Conservation (phyloP, 2,329 filamentous ascomycete species). For the Davidsoniella neocaledoniae region DNA sequence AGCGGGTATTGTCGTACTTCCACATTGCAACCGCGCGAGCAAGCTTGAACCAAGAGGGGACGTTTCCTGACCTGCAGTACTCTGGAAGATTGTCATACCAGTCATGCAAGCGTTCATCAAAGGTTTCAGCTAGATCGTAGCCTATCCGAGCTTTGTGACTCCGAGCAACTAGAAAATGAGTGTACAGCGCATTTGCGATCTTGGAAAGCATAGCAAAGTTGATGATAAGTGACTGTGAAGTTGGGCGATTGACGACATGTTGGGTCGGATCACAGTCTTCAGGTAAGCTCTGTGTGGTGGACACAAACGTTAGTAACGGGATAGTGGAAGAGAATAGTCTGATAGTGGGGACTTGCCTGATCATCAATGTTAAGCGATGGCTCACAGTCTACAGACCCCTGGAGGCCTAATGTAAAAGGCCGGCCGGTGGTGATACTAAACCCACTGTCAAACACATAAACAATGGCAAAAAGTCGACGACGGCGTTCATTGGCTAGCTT, state of each 20-base stretch:
- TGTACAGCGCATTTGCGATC: conserved; percentile 25
- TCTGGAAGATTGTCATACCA: conserved; percentile 21
- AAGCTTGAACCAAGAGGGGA: conserved; percentile 21
- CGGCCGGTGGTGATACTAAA: conserved; percentile 31
- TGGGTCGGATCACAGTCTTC: conserved; percentile 13
- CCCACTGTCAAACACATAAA: conserved; percentile 30
- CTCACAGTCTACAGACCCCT: conserved; percentile 25
- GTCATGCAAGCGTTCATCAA: conserved; percentile 21
- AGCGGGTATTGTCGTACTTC: conserved; percentile 26
- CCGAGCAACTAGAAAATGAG: conserved; percentile 23
- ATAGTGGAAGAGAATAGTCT: too few species aligned
- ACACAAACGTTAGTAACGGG: too few species aligned
- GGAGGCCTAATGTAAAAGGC: conserved; percentile 23
- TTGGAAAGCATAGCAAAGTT: conserved; percentile 25
- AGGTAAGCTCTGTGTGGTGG: too few species aligned
- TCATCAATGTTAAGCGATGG: conserved; percentile 29
- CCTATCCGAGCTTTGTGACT: conserved; percentile 21
- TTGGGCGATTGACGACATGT: conserved; percentile 21
- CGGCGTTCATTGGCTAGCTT: conserved; percentile 19
- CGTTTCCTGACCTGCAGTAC: conserved; percentile 20
- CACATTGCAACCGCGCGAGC: conserved; percentile 24
- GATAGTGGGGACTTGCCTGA: conserved; percentile 16
- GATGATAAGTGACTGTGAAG: conserved; percentile 24
- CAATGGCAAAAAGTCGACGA: conserved; percentile 22
- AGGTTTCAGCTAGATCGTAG: conserved; percentile 22